Conservation (phyloP, 768 basidiomycete genomes). For the Tephrocybe sp. region DNA sequence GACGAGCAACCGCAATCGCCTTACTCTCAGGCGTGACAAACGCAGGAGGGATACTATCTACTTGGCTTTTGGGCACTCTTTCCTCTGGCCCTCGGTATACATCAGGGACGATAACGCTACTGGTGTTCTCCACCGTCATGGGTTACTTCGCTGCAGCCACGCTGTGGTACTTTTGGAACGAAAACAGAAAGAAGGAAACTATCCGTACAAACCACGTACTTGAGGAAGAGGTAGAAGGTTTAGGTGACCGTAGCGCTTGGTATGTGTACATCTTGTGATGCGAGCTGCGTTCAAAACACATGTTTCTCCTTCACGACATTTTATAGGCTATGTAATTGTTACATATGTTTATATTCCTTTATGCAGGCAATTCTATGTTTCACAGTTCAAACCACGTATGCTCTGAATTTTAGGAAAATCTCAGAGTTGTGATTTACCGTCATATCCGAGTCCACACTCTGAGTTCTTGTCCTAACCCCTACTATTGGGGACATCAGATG, state of each 20-base stretch:
- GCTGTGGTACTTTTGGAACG: conserved; percentile 25
- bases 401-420: no score
- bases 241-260: conserved; percentile 38
- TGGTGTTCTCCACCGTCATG: conserved; percentile 25
- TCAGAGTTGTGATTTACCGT: no score
- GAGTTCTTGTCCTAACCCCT: no score
- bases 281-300: no score
- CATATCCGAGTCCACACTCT: no score
- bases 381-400: no score
- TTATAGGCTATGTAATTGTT: no score
- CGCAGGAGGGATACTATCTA: conserved; percentile 39
- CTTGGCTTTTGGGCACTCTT: conserved; percentile 39
- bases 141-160: conserved; percentile 23
- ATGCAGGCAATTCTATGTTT: no score
- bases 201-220: conserved; percentile 19
- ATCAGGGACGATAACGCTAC: conserved; percentile 28
- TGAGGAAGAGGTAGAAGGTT: conserved; percentile 26
- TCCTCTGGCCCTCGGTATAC: conserved; percentile 36
- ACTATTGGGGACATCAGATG: no score
- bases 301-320: no score
- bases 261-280: conserved; percentile 33
- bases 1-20: conserved; percentile 41
- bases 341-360: no score
- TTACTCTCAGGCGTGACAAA: conserved; percentile 34
- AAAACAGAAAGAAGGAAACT: conserved; percentile 31